phyloP scores from a whole-genome alignment of 2,329 filamentous ascomycete genomes.

The Rutstroemia sp. region DNA sequence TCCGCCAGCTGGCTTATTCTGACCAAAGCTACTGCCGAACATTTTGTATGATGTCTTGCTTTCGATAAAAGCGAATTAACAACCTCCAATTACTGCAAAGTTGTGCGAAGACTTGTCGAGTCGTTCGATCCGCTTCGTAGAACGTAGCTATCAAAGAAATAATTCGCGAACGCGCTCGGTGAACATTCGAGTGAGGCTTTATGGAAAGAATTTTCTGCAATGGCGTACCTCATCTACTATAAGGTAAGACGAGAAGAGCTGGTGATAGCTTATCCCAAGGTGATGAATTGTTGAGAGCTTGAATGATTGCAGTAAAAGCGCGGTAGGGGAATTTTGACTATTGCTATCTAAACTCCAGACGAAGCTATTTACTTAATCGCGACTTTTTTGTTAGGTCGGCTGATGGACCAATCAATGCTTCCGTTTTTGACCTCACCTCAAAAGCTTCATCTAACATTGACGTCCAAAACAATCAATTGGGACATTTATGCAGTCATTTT shows the following conservation, averaged over 20 bases:
- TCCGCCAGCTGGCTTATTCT: conserved; percentile 18
- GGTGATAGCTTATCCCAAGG: background rate
- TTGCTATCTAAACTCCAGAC: conserved; percentile 1
- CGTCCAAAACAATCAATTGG: conserved; percentile 31
- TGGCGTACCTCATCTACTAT: background rate
- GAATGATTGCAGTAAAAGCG: background rate
- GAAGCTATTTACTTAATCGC: conserved; percentile 13
- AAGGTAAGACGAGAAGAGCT: background rate
- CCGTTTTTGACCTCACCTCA: conserved; percentile 27
- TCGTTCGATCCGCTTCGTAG: background rate
- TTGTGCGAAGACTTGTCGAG: background rate
- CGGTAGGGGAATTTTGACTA: background rate
- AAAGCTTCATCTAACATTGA: conserved; percentile 17
- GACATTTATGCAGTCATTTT: conserved; percentile 17
- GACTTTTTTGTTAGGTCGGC: conserved; percentile 10
- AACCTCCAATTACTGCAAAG: background rate
- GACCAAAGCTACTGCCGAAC: conserved; percentile 19
- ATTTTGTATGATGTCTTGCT: conserved; percentile 11
- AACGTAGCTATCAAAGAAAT: conserved; percentile 4
- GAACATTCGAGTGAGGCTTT: background rate
- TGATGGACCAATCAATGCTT: conserved; percentile 19
- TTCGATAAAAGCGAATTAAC: background rate
- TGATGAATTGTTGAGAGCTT: background rate
- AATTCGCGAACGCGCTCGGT: conserved; percentile 7
- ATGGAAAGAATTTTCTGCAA: background rate